Conservation (phyloP, 2,329 filamentous ascomycete species). For the Pseudofabraea citricarpa region DNA sequence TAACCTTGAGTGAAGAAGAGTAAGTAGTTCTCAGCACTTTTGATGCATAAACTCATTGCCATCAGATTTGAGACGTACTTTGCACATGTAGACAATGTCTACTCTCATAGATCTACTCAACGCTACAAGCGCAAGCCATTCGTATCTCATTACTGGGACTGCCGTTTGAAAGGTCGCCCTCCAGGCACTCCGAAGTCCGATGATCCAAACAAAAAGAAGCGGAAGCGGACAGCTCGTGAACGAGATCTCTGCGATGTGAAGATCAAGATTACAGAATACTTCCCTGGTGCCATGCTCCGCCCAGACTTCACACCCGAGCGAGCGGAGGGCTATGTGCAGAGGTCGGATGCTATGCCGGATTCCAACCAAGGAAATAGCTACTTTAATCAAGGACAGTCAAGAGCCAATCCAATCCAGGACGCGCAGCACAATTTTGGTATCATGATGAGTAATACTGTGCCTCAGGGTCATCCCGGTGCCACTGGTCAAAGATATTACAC, state of each 20-base stretch:
- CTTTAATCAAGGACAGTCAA: conserved; percentile 23
- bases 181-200: conserved; percentile 75
- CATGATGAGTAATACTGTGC: conserved; percentile 35
- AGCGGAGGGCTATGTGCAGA: conserved; percentile 11
- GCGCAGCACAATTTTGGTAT: conserved; percentile 35
- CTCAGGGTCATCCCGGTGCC: conserved; percentile 40
- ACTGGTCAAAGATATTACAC: conserved; percentile 61
- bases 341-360: conserved; percentile 9
- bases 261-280: conserved; percentile 81
- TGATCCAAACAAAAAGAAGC: conserved; percentile 77
- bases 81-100: conserved; percentile 78
- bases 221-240: conserved; percentile 70
- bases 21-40: conserved; percentile 34
- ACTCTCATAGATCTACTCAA: conserved; percentile 78
- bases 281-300: conserved; percentile 43
- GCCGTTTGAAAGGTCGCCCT: conserved; percentile 72
- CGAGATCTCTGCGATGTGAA: conserved; percentile 81
- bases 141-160: conserved; percentile 81
- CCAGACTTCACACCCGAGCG: conserved; percentile 27
- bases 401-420: conserved; percentile 14
- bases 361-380: conserved; percentile 21
- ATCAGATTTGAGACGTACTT: conserved; percentile 73
- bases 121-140: conserved; percentile 79
- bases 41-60: conserved; percentile 8
- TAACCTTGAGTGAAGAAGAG: conserved; percentile 71